Conservation (phyloP, 768 basidiomycete genomes). For the Psilocybe subaeruginosa region DNA sequence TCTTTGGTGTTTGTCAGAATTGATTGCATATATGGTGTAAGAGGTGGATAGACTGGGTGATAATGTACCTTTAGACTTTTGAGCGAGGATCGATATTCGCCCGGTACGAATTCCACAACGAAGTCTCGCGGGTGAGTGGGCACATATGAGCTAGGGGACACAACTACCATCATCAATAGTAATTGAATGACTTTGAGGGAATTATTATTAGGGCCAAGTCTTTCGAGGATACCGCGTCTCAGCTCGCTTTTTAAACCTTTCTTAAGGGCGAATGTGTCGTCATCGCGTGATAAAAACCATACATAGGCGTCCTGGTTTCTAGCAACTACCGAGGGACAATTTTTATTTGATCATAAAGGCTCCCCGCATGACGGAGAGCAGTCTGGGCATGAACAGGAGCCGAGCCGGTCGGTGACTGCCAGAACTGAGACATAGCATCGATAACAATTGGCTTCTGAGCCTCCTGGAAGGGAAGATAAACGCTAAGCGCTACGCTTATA, state of each 20-base stretch:
- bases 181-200: neutral
- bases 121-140: constrained; percentile 36
- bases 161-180: constrained; percentile 24
- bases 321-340: neutral
- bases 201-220: neutral
- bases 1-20: constrained; percentile 22
- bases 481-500: too few species aligned
- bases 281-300: neutral
- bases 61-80: constrained; percentile 35
- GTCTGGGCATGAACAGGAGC: neutral
- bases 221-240: neutral
- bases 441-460: too few species aligned
- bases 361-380: neutral
- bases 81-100: constrained; percentile 39
- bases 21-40: neutral
- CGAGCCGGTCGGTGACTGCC: neutral
- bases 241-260: neutral
- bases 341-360: neutral
- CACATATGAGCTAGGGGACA: constrained; percentile 28
- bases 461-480: too few species aligned
- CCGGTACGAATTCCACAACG: constrained; percentile 37
- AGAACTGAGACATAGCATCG: neutral
- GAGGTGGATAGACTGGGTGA: neutral
- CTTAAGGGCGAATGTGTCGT: neutral
- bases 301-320: too few species aligned